Base-by-base conservation (phyloP, 306 rosid species). In the Purshia tridentata region DNA sequence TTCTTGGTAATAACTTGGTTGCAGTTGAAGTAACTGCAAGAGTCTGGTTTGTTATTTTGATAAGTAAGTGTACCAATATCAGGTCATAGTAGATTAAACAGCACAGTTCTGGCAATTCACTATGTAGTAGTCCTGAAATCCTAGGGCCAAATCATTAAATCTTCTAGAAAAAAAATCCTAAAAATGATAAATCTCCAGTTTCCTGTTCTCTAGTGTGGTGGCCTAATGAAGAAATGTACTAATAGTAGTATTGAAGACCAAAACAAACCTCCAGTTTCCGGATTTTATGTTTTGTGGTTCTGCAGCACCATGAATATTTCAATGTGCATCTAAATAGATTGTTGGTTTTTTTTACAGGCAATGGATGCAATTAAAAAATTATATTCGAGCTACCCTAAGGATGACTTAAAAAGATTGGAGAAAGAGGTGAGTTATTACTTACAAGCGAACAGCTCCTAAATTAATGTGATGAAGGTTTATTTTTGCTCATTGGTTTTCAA, bases 301-400 rank as follows among this genome's bases (percentile, higher is more conserved):
- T 66, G 22, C 41, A 5, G 20, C 59, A 14, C 35, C 35, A 29
- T 29, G 35, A 29, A 29, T 29, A 29, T 47, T 68, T 44, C 35
- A 46, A 37, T 68, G 16, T 59, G 5, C 37, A 0, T 67, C 63
- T 82, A 41, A 80, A 41, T 45, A 53, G 73, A 19, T 55, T 53
- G 35, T 67, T 85, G 51, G 53, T 72, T 74, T 35, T 68, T 72
- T 65, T 69, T 56, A 60, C 89, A 90, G 96, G 96, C 91, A 69
- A 89, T 94, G 97, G 98, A 94, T 72, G 81, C 89, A 2, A 82
- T 85, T 42, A 94, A 94, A 84, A 94, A 89, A 78, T 58, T 91
- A 68, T 72, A 81, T 67, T 82, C 94, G 15, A 87, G 78, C 50
- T 88, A 90, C 67, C 89, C 98, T 2, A 94, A 89, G 83, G 99